These are phyloP conservation scores for Ophiostoma novo-ulmi DNA, from an alignment of 2,329 filamentous ascomycete genomes.

Conservation along the genomic window DNA sequence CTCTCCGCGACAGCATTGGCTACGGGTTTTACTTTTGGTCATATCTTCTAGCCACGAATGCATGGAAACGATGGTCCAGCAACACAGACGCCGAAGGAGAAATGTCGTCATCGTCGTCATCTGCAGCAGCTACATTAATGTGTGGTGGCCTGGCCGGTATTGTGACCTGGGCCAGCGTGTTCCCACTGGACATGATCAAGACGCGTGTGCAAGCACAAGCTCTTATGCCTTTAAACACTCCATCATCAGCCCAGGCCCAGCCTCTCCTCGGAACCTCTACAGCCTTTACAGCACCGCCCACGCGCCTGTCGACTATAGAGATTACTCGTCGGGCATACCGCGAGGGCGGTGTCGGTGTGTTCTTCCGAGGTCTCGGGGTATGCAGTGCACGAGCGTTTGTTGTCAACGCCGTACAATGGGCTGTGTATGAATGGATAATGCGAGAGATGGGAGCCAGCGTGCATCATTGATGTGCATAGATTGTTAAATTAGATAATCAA, in stretches of 20 bases:
- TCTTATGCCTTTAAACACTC: slow-evolving; percentile 26
- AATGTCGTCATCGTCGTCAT: background rate
- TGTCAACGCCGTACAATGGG: slow-evolving; percentile 92
- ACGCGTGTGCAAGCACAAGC: slow-evolving; percentile 79
- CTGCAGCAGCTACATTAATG: slow-evolving; percentile 56
- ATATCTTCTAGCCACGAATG: slow-evolving; percentile 69
- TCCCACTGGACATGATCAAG: slow-evolving; percentile 88
- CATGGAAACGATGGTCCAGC: slow-evolving; percentile 28
- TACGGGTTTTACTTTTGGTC: slow-evolving; percentile 98
- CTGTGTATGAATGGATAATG: slow-evolving; percentile 87
- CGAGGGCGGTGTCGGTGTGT: slow-evolving; percentile 55
- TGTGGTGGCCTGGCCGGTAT: slow-evolving; percentile 86
- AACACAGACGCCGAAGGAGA: slow-evolving; percentile 17
- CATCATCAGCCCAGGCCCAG: slow-evolving; percentile 28
- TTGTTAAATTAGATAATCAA: background rate
- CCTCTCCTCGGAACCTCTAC: slow-evolving; percentile 33
- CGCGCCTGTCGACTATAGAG: slow-evolving; percentile 49
- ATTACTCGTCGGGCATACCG: slow-evolving; percentile 63
- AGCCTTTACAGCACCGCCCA: slow-evolving; percentile 12
- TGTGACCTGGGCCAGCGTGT: slow-evolving; percentile 83
- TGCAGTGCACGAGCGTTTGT: slow-evolving; percentile 84
- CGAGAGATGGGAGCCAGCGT: slow-evolving; percentile 40
- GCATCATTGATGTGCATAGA: background rate
- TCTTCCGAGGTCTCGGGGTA: slow-evolving; percentile 70
- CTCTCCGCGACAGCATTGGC: slow-evolving; percentile 78